Base-by-base conservation (phyloP, 352 stramenopile genomes). In the Globisporangium sylvaticum region DNA sequence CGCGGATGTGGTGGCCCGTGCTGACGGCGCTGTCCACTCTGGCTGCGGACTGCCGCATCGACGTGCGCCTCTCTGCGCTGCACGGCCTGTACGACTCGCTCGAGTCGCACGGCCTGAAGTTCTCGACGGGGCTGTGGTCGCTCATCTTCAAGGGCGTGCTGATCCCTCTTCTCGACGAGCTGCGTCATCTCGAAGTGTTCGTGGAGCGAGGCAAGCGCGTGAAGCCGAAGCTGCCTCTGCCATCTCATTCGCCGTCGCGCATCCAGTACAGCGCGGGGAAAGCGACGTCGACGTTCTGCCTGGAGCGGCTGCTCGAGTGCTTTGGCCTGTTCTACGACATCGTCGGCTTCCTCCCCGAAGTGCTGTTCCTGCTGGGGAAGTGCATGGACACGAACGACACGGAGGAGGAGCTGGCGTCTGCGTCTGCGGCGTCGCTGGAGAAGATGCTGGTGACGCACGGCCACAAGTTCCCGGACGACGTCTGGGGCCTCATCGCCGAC, bases 21-120 rank as follows among this genome's bases (percentile, higher is more conserved):
- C 76, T 99, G 55, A 96, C 98, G 6, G 98, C 97, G 27, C 76
- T 99, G n/a, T 97, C 93, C 0, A 94, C 91, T 32, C 81, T 97
- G 15, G 91, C 98, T 63, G 89, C 88, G 1, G 96, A 99, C 66
- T 74, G 79, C 12, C 92, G 96, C 29, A 71, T 96, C 15, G 80
- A 96, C n/a, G 83, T 99, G 42, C 88, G 91, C 18, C 69, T 91
- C 3, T 73, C 78, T 20, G 88, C 89, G 6, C 65, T 97, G 3
- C 67, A 91, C 29, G 80, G 78, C 1, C 79, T 97, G 1, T 97
- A 91, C 58, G 76, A 84, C 50, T 77, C 85, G 20, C 76, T 97
- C 12, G 74, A 91, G 52, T 75, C 70, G 8, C 81, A 94, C 53
- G 83, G 87, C 31, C 64, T 59, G 7, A 89, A 92, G 65, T 95